Evolutionary conservation across 2,329 filamentous ascomycete genomes (phyloP), one percentile per base, ranked within the genome.

Genomic region (Corynespora cassiicola): DNA sequence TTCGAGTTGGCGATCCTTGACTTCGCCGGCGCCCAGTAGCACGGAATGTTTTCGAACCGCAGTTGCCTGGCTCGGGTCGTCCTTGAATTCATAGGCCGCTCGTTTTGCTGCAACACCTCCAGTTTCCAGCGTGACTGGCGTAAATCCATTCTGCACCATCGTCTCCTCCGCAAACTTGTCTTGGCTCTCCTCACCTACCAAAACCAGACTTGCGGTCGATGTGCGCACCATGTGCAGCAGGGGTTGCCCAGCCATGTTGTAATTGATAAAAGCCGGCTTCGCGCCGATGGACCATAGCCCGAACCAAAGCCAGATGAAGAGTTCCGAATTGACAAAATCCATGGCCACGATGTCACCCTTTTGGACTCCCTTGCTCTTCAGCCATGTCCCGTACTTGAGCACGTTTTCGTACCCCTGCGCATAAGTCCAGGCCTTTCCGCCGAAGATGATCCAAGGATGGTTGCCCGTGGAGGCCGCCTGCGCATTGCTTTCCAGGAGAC

Each of bases 181-280:
- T 14, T 36, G 54, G 9, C 44, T 47, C 7, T 81, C 75, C 2
- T 78, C 74, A 40, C 86, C 85, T 7, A 85, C 78, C 2, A 87
- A 58, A 3, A 87, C 57, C 23, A 86, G 43, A 26, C 69, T 75
- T 3, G 81, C 74, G 4, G 74, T 75, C 31, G 78, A 80, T 35
- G 86, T 75, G 43, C 73, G 75, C 22, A 88, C 59, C 36, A 84
- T 88, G 46, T 70, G 66, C 2, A 68, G 39, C 25, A 70, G 46
- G 9, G 63, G 49, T 45, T 60, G 58, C n/a, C 61, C 65, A 1
- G 57, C 63, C 29, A 69, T 34, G 38, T 69, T 69, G 39, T 66
- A 68, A 39, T 70, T 70, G 49, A 70, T 58, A 37, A 69, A 69
- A 1, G 65, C 64, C 3, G 67, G 65, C 42, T 61, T 63, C 31